Evolutionary conservation across 2,329 filamentous ascomycete species (phyloP).

Genomic region (Venturia oleaginea): DNA sequence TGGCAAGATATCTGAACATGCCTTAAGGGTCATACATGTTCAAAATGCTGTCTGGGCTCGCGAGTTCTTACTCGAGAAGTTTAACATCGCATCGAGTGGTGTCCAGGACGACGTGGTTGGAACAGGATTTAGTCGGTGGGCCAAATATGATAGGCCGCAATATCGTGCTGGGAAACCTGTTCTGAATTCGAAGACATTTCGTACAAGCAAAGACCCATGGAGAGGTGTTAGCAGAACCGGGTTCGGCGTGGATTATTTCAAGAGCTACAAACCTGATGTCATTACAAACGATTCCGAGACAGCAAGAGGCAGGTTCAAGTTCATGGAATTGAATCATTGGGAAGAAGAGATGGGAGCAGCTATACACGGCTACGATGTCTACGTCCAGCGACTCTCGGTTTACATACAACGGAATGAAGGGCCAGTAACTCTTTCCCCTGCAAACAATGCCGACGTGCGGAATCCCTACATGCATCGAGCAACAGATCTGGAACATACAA

Average conservation of each 20-base stretch:
- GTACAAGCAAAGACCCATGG: constrained; percentile 42
- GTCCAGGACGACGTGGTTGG: constrained; percentile 34
- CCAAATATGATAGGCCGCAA: constrained; percentile 38
- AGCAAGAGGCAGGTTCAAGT: constrained; percentile 25
- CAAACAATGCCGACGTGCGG: constrained; percentile 32
- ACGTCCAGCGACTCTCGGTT: constrained; percentile 40
- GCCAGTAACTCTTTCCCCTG: not conserved
- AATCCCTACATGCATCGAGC: constrained; percentile 33
- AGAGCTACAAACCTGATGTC: constrained; percentile 31
- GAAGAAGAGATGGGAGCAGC: constrained; percentile 30
- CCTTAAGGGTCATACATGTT: constrained; percentile 31
- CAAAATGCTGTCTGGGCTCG: constrained; percentile 46
- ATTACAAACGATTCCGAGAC: constrained; percentile 16
- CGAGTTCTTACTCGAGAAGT: constrained; percentile 41
- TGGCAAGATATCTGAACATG: constrained; percentile 5
- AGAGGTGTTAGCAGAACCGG: constrained; percentile 39
- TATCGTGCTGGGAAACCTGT: constrained; percentile 42
- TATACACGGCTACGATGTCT: constrained; percentile 40
- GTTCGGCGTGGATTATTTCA: constrained; percentile 45
- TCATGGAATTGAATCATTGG: constrained; percentile 44
- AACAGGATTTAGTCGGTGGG: constrained; percentile 42
- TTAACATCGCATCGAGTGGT: constrained; percentile 40
- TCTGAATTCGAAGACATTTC: constrained; percentile 43
- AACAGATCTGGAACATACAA: not conserved
- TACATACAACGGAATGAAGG: constrained; percentile 39